These are phyloP conservation scores for Sequoia sempervirens DNA, from an alignment of 75 land plant genomes.

Conservation along the genomic window DNA sequence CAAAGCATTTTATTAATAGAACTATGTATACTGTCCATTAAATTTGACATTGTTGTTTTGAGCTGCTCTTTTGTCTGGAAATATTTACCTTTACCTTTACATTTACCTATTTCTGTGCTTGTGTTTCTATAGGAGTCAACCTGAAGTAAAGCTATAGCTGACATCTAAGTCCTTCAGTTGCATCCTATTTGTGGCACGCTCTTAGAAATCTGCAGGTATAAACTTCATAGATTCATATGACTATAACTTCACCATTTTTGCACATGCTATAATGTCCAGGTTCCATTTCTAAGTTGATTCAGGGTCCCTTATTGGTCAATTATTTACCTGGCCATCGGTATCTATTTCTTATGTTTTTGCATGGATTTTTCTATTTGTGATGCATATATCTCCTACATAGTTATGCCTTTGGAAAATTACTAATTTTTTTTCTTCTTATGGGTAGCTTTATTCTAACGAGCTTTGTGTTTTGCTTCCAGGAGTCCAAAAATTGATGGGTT, in stretches of 20 bases:
- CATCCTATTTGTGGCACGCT: neutral
- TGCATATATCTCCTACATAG: neutral
- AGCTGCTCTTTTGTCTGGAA: neutral
- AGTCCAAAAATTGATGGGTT: slow-evolving; percentile 48
- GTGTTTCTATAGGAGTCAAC: neutral
- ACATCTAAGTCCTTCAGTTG: slow-evolving; percentile 9
- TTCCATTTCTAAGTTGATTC: neutral
- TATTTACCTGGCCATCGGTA: neutral
- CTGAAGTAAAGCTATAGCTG: slow-evolving; percentile 1
- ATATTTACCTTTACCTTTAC: neutral
- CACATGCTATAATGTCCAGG: neutral
- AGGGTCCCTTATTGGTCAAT: neutral
- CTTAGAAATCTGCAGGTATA: slow-evolving; percentile 11
- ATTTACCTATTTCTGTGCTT: neutral
- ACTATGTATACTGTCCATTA: neutral
- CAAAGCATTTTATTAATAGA: neutral
- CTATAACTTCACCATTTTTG: neutral
- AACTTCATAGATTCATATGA: neutral
- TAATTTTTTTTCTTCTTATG: neutral
- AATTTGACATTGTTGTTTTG: slow-evolving; percentile 2
- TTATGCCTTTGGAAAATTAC: neutral
- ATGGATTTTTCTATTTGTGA: neutral
- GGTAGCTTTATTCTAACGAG: neutral
- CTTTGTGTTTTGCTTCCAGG: slow-evolving; percentile 19
- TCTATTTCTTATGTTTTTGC: neutral